Evolutionary conservation across 495 filamentous ascomycete species (phyloP), one percentile per base, ranked within the genome.

Genomic region (Hypoxylon trugodes): DNA sequence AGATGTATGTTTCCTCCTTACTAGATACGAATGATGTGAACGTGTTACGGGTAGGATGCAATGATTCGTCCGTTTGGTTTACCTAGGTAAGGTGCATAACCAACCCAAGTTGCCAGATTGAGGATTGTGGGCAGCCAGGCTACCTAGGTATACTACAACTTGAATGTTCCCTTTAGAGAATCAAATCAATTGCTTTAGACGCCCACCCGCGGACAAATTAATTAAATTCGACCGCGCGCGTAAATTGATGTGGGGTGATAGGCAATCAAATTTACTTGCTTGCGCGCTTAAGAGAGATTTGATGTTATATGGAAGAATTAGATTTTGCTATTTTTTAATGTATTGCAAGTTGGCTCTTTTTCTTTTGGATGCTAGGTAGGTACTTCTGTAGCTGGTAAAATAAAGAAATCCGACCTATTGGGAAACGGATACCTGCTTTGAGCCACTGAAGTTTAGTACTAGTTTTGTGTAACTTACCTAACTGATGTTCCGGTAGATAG

Each of bases 201-300:
- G 45, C 45, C 26, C 32, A 25, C 22, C 22, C 15, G 33, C 6
- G 1, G 36, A 13, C 24, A 25, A 32, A 6, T 19, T 53, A 59
- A 59, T 54, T 49, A 35, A 58, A 59, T 16, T 40, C 19, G 61
- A 50, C 61, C 61, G 55, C 61, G 61, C 61, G 61, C 49, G 48
- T 65, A 59, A 59, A 58, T 45, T 8, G 15, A 21, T n/a, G 45
- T 21, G 53, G 37, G 46, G 60, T 51, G 26, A 32, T 37, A 6
- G n/a, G 47, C 18, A 53, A 58, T 64, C 0, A 40, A 47, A 33
- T 2, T n/a, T 6, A n/a, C n/a, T n/a, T n/a, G n/a, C n/a, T 22
- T 43, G 25, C 21, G 45, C 45, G 55, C 35, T 36, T 46, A 22
- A 16, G 32, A 22, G 8, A 41, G 13, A 26, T 26, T n/a, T 25